Conservation (phyloP, 345 rosid genomes). For the Boechera retrofracta region DNA sequence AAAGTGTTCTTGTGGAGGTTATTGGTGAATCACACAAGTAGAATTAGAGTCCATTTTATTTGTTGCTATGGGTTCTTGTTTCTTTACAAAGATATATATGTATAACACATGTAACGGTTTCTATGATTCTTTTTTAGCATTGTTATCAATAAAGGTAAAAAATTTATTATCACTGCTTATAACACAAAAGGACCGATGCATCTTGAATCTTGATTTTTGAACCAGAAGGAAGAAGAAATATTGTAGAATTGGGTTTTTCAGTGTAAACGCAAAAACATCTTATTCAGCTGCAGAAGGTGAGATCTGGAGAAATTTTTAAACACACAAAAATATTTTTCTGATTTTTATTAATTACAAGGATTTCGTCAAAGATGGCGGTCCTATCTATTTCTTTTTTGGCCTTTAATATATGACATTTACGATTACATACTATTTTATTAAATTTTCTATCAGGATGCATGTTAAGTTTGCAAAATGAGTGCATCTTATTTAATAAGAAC, state of each 20-base stretch:
- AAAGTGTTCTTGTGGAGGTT: constrained; percentile 84
- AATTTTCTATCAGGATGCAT: no score
- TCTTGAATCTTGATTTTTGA: no score
- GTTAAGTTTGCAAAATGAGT: not conserved
- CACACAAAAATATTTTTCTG: not conserved
- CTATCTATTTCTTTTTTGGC: not conserved
- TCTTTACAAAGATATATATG: not conserved
- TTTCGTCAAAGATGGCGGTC: not conserved
- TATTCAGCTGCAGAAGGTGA: not conserved
- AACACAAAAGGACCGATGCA: no score
- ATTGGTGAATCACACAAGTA: constrained; percentile 60
- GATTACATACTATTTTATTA: no score
- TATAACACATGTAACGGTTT: constrained; percentile 21
- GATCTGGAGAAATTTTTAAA: not conserved
- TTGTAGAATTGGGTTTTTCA: not conserved
- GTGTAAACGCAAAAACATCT: not conserved
- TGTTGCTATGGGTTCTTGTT: not conserved
- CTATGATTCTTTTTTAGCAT: constrained; percentile 11
- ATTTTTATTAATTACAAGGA: not conserved
- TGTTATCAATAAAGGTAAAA: constrained; percentile 28
- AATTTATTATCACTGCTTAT: not conserved
- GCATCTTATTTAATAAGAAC: not conserved
- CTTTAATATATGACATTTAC: no score
- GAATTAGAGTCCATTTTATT: constrained; percentile 4
- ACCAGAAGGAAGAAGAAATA: no score